Evolutionary conservation across 225 moss, liverwort and hornwort species (phyloP).

Genomic region (Antitrichia curtipendula): DNA sequence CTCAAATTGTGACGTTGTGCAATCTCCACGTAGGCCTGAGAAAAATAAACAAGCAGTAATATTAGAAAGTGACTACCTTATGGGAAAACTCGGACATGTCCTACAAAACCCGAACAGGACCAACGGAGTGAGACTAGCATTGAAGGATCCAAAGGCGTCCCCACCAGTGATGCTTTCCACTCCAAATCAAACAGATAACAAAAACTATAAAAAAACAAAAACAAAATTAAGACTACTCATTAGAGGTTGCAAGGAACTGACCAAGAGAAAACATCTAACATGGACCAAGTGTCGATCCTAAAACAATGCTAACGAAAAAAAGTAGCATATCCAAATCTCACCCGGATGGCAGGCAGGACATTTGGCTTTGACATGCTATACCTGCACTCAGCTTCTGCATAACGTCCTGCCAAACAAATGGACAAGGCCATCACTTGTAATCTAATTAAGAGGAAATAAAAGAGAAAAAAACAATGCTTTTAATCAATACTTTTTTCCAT

Average conservation of each 20-base stretch:
- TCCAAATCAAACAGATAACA: background rate
- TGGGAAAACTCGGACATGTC: background rate
- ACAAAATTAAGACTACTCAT: background rate
- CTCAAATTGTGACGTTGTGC: conserved; percentile 49
- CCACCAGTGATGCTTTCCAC: background rate
- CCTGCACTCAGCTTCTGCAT: conserved; percentile 77
- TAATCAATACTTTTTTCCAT: background rate
- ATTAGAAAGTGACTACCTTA: background rate
- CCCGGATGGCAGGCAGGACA: conserved; percentile 49
- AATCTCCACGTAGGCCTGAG: conserved; percentile 62
- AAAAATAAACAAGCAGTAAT: background rate
- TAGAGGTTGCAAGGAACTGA: background rate
- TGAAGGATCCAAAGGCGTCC: background rate
- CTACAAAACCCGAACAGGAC: background rate
- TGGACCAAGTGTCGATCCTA: background rate
- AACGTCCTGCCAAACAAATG: conserved; percentile 33
- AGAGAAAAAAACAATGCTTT: background rate
- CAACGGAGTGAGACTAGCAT: background rate
- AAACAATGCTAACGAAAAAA: background rate
- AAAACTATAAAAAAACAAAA: background rate
- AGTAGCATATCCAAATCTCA: background rate
- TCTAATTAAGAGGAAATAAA: background rate
- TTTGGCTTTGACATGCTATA: conserved; percentile 59
- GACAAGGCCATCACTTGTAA: background rate
- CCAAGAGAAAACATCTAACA: background rate